Evolutionary conservation across 2,329 filamentous ascomycete genomes (phyloP).

Genomic region (Ilyonectria robusta): DNA sequence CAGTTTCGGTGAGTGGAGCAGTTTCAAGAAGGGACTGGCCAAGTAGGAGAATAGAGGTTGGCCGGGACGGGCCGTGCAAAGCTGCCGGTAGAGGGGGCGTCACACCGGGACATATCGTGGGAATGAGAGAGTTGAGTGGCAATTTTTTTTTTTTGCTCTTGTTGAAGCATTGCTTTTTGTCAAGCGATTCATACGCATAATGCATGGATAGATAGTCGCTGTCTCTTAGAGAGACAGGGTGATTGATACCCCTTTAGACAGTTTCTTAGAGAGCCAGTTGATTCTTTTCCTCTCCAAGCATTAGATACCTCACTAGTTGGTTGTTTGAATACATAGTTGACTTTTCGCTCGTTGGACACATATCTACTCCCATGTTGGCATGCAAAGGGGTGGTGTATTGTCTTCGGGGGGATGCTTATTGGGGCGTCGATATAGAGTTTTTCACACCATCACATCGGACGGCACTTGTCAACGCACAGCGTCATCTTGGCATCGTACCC

Average conservation of each 20-base stretch:
- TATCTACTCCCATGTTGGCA: slow-evolving; percentile 6
- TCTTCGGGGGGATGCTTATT: not conserved
- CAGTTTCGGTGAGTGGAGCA: slow-evolving; percentile 62
- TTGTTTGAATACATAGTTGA: slow-evolving; percentile 21
- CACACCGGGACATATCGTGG: slow-evolving; percentile 15
- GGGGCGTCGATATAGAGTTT: slow-evolving; percentile 23
- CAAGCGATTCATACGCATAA: slow-evolving; percentile 27
- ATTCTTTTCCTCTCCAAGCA: slow-evolving; percentile 17
- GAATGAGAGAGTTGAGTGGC: slow-evolving; percentile 17
- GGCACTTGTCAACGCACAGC: not conserved
- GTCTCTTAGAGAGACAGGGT: slow-evolving; percentile 29
- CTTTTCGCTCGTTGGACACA: not conserved
- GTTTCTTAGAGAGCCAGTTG: slow-evolving; percentile 34
- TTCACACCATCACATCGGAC: slow-evolving; percentile 5
- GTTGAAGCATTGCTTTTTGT: slow-evolving; percentile 26
- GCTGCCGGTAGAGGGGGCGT: slow-evolving; percentile 29
- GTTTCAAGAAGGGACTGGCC: slow-evolving; percentile 10
- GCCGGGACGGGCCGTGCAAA: slow-evolving; percentile 46
- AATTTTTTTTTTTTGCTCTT: slow-evolving; percentile 21
- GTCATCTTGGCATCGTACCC: slow-evolving; percentile 16
- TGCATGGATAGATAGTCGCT: slow-evolving; percentile 35
- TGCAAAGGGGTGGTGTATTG: not conserved
- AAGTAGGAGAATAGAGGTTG: slow-evolving; percentile 24
- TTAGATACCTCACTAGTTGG: slow-evolving; percentile 31
- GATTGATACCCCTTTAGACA: slow-evolving; percentile 45